These are phyloP conservation scores for Bifiguratus adelaidae DNA, from an alignment of 192 early-diverging fungal species.

Conservation along the genomic window DNA sequence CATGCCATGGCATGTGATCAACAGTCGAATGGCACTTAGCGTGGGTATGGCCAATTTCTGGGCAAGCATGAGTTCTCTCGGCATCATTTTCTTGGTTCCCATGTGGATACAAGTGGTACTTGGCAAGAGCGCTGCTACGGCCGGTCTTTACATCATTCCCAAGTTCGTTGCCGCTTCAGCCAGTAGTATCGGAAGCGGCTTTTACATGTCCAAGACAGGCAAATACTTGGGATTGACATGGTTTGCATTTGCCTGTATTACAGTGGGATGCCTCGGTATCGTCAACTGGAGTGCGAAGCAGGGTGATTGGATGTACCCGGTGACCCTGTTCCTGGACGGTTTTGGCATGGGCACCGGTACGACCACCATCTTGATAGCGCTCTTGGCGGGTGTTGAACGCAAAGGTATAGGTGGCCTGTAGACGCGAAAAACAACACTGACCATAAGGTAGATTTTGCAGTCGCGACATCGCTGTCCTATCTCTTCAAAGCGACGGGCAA, in stretches of 20 bases:
- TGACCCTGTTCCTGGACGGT: constrained; percentile 32
- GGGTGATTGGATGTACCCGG: constrained; percentile 31
- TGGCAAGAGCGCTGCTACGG: constrained; percentile 11
- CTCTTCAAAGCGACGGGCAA: constrained; percentile 40
- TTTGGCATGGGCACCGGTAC: constrained; percentile 40
- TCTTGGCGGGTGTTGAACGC: constrained; percentile 36
- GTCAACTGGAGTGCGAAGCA: constrained; percentile 39
- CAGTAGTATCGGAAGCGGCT: constrained; percentile 13
- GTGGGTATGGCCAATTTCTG: constrained; percentile 33
- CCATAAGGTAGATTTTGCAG: constrained; percentile 30
- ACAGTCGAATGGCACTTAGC: constrained; percentile 25
- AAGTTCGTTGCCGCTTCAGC: constrained; percentile 10
- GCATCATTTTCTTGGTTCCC: constrained; percentile 20
- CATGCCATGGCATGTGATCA: constrained; percentile 46
- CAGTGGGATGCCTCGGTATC: constrained; percentile 39
- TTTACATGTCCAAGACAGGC: constrained; percentile 22
- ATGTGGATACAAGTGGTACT: constrained; percentile 20
- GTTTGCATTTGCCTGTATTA: constrained; percentile 32
- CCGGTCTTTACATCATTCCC: constrained; percentile 17
- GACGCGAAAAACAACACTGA: constrained; percentile 5
- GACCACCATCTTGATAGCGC: constrained; percentile 33
- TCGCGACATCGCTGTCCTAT: constrained; percentile 34
- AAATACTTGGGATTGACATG: constrained; percentile 19
- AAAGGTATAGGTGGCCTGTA: constrained; percentile 30
- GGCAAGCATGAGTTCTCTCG: constrained; percentile 18